Evolutionary conservation across 805 yeast species (phyloP), one percentile per base, ranked within the genome.

Genomic region (Candida loeiensis): DNA sequence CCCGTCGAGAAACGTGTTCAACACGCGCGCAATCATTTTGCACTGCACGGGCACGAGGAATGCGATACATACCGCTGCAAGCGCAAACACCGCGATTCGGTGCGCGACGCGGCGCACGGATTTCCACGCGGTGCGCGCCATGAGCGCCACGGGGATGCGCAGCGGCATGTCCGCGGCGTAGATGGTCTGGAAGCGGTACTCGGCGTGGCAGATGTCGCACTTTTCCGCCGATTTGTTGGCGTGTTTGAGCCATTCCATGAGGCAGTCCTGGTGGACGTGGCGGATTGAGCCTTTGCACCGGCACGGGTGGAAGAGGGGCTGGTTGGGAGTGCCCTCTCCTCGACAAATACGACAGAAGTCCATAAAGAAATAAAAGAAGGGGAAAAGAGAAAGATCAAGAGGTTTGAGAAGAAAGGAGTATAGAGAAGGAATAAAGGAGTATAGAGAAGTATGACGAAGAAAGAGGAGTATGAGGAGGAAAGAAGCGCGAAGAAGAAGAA

Each of bases 281-380:
- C 83, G 84, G 58, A 93, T 95, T 11, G 95, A 84, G 1, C 99
- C 99, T 39, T 88, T 73, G 63, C 99, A 93, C 54, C 78, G 82
- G 63, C 99, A 93, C 3, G 99, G 99, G 59, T 85, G 90, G 47
- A 76, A 82, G 34, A 93, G 67, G 3, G 96, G 96, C 47, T 85
- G 87, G 1, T 75, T 79, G 0, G 63, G 65, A 0, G 93, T 78
- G n/a, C 77, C 90, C 51, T 88, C 98, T 27, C 95, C 91, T 38
- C 96, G 83, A 58, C 99, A 93, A 34, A 93, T 90, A 45, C 99
- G 83, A 61, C 99, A 93, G 3, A 37, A 32, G 41, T 30, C 33
- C 33, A 30, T 30, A 21, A 13, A 17, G 33, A 13, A 27, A 15
- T 13, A 13, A 14, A 22, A 20, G 29, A 13, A 26, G 9, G 9